Conservation (phyloP, 371 early-diverging fungal species). For the Quaeritorhiza haematococci region DNA sequence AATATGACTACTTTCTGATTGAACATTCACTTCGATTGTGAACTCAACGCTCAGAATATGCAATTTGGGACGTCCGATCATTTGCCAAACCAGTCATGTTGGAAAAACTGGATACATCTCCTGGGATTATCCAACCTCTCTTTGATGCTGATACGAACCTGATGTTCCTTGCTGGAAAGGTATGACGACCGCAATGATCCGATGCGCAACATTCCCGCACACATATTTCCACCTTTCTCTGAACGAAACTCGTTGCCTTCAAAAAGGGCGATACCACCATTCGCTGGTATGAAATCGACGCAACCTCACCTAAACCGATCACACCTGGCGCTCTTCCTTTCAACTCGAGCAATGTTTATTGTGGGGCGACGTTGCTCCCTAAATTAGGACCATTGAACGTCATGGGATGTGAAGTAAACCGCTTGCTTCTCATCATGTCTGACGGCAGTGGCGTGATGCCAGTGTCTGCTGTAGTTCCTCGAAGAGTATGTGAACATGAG, state of each 20-base stretch:
- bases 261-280: conserved; percentile 56
- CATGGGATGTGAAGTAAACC: conserved; percentile 71
- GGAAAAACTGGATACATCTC: conserved; percentile 53
- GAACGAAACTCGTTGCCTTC: not conserved
- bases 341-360: conserved; percentile 11
- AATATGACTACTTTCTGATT: too few species aligned
- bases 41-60: too few species aligned
- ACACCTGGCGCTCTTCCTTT: conserved; percentile 34
- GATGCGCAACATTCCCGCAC: too few species aligned
- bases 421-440: conserved; percentile 51
- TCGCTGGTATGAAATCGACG: conserved; percentile 55
- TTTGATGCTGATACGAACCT: conserved; percentile 75
- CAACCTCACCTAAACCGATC: conserved; percentile 48
- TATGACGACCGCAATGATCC: not conserved
- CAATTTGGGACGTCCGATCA: conserved; percentile 68
- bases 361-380: conserved; percentile 61
- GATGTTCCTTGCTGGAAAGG: conserved; percentile 61
- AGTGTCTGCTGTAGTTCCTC: conserved; percentile 59
- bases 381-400: conserved; percentile 63
- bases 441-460: conserved; percentile 56
- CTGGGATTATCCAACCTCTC: conserved; percentile 60
- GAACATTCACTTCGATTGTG: too few species aligned
- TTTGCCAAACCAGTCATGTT: conserved; percentile 47
- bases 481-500: conserved; percentile 20
- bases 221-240: too few species aligned